Evolutionary conservation across 371 early-diverging fungal genomes (phyloP).

Genomic region (Phascolomyces articulosus): DNA sequence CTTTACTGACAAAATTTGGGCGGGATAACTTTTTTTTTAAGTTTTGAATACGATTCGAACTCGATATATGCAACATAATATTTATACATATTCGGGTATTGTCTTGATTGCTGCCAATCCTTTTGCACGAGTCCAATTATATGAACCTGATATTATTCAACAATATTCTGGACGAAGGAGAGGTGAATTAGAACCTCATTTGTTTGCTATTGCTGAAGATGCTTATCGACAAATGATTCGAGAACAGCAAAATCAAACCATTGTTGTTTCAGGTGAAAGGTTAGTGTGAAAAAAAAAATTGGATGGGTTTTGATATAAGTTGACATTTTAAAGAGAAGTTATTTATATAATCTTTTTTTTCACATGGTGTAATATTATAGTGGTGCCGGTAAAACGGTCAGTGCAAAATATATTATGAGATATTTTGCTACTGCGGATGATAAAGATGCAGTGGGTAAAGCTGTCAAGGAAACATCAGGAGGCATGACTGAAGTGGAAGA

Average conservation of each 20-base stretch:
- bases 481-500: constrained; percentile 83
- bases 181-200: constrained; percentile 97
- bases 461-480: constrained; percentile 24
- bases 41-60: constrained; percentile 90
- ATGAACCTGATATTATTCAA: constrained; percentile 87
- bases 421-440: constrained; percentile 95
- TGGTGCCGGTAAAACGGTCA: constrained; percentile 96
- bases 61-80: constrained; percentile 87
- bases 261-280: constrained; percentile 98
- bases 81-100: constrained; percentile 99
- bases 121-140: constrained; percentile 87
- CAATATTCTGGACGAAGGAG: constrained; percentile 93
- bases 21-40: no score
- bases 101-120: constrained; percentile 99
- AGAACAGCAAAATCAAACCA: constrained; percentile 93
- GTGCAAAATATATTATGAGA: constrained; percentile 96
- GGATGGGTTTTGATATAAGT: background rate
- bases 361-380: constrained; percentile 21
- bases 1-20: no score
- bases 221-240: constrained; percentile 95
- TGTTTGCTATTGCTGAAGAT: constrained; percentile 98
- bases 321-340: no score
- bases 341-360: background rate
- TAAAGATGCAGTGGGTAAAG: constrained; percentile 50
- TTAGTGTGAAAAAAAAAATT: constrained; percentile 27